Percentiles rank a stretch among this genome's conserved stretches.
phyloP scores from a whole-genome alignment of 1,284 basidiomycete species.

The Athelia psychrophila region DNA sequence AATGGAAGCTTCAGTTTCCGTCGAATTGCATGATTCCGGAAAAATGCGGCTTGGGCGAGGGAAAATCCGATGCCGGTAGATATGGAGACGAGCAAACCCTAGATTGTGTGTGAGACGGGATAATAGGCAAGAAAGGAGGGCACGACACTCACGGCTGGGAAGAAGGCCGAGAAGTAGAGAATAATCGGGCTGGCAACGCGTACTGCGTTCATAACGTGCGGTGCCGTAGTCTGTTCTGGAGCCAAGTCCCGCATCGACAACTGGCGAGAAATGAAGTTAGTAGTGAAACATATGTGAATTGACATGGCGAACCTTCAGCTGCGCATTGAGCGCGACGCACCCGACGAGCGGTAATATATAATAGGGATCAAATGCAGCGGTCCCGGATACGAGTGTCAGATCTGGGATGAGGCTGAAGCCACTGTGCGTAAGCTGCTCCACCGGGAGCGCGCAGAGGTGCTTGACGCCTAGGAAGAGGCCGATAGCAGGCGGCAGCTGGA shows the following conservation, averaged over 20 bases:
- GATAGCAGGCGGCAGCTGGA: slow-evolving; percentile 81
- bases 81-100: slow-evolving; percentile 69
- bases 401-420: slow-evolving; percentile 79
- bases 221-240: slow-evolving; percentile 49
- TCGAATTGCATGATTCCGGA: slow-evolving; percentile 49
- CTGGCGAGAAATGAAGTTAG: slow-evolving; percentile 28
- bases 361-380: slow-evolving; percentile 58
- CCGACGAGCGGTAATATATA: slow-evolving; percentile 73
- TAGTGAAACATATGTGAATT: slow-evolving; percentile 1
- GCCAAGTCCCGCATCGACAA: slow-evolving; percentile 59
- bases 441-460: slow-evolving; percentile 66
- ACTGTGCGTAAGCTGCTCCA: slow-evolving; percentile 75
- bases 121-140: slow-evolving; percentile 1
- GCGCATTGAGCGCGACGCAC: slow-evolving; percentile 65
- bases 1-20: slow-evolving; percentile 44
- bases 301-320: slow-evolving; percentile 56
- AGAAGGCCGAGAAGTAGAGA: slow-evolving; percentile 58
- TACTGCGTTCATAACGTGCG: slow-evolving; percentile 74
- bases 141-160: slow-evolving; percentile 49
- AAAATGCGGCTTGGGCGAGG: slow-evolving; percentile 41
- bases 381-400: slow-evolving; percentile 52
- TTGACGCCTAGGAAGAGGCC: slow-evolving; percentile 86
- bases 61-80: slow-evolving; percentile 42
- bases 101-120: slow-evolving; percentile 6
- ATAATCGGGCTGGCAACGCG: slow-evolving; percentile 54